phyloP scores from a whole-genome alignment of 805 yeast species.

The Nakazawaea molendinolei region DNA sequence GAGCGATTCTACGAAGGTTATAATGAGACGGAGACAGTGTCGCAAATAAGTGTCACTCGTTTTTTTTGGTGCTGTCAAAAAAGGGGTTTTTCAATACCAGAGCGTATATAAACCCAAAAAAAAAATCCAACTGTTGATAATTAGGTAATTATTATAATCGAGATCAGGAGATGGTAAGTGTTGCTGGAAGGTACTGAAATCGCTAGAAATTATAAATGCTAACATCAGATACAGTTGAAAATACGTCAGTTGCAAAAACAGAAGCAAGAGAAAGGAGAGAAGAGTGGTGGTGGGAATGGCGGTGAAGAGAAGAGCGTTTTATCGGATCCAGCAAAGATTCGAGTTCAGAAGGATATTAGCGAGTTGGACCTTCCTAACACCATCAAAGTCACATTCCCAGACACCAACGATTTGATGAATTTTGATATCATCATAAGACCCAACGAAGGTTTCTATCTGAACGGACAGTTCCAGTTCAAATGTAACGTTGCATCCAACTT shows the following conservation, averaged over 20 bases:
- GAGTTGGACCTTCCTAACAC: slow-evolving; percentile 61
- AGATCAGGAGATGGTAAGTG: too few relatives aligned
- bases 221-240: slow-evolving; percentile 20
- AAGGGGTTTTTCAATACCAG: too few relatives aligned
- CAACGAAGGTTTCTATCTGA: slow-evolving; percentile 62
- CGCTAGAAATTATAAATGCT: too few relatives aligned
- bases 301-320: background rate
- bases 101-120: too few relatives aligned
- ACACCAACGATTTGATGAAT: slow-evolving; percentile 52
- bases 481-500: slow-evolving; percentile 62
- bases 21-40: too few relatives aligned
- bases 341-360: slow-evolving; percentile 70
- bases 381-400: slow-evolving; percentile 43
- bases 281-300: background rate
- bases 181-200: too few relatives aligned
- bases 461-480: slow-evolving; percentile 67
- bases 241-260: slow-evolving; percentile 22
- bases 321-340: slow-evolving; percentile 53
- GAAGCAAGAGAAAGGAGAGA: slow-evolving; percentile 7
- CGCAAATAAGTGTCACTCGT: too few relatives aligned
- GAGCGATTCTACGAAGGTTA: too few relatives aligned
- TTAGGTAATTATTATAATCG: too few relatives aligned
- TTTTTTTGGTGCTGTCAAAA: too few relatives aligned
- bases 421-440: slow-evolving; percentile 57
- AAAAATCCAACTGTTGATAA: too few relatives aligned